Evolutionary conservation across 805 yeast genomes (phyloP).

Genomic region (Candida boidinii): DNA sequence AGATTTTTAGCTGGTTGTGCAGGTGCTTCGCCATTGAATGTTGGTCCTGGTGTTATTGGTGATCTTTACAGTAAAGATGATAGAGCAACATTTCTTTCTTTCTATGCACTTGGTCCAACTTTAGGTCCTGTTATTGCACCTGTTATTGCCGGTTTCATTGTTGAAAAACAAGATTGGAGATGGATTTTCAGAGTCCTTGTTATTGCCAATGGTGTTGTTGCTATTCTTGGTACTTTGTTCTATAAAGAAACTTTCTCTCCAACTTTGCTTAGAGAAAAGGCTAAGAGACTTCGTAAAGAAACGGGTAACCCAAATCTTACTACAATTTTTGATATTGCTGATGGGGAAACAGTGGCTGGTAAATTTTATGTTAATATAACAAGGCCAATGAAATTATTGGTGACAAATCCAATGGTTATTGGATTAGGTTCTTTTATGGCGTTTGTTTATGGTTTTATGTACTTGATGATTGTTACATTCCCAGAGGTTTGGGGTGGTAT

Average conservation of each 20-base stretch:
- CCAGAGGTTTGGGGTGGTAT: slow-evolving; percentile 51
- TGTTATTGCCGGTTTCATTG: slow-evolving; percentile 34
- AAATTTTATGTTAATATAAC: slow-evolving; percentile 34
- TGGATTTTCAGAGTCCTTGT: slow-evolving; percentile 29
- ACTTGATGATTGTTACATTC: slow-evolving; percentile 52
- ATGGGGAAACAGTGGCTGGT: slow-evolving; percentile 2
- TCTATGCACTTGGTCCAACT: slow-evolving; percentile 41
- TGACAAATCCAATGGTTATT: slow-evolving; percentile 24
- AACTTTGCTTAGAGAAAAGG: slow-evolving; percentile 25
- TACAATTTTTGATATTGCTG: slow-evolving; percentile 44
- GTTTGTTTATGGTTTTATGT: slow-evolving; percentile 54
- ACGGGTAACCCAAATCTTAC: slow-evolving; percentile 45
- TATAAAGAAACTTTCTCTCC: slow-evolving; percentile 40
- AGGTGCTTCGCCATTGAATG: slow-evolving; percentile 59
- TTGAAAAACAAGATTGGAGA: slow-evolving; percentile 29
- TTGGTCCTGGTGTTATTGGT: slow-evolving; percentile 62
- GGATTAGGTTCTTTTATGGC: slow-evolving; percentile 39
- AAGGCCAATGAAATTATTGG: slow-evolving; percentile 31
- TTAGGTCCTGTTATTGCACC: slow-evolving; percentile 56
- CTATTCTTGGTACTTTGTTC: slow-evolving; percentile 29
- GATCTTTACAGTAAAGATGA: slow-evolving; percentile 46
- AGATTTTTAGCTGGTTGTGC: slow-evolving; percentile 58
- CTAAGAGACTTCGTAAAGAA: slow-evolving; percentile 10
- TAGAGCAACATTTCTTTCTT: slow-evolving; percentile 48
- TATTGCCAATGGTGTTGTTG: slow-evolving; percentile 36